Conservation (phyloP, 2,329 filamentous ascomycete species). For the Alternaria arbusti region DNA sequence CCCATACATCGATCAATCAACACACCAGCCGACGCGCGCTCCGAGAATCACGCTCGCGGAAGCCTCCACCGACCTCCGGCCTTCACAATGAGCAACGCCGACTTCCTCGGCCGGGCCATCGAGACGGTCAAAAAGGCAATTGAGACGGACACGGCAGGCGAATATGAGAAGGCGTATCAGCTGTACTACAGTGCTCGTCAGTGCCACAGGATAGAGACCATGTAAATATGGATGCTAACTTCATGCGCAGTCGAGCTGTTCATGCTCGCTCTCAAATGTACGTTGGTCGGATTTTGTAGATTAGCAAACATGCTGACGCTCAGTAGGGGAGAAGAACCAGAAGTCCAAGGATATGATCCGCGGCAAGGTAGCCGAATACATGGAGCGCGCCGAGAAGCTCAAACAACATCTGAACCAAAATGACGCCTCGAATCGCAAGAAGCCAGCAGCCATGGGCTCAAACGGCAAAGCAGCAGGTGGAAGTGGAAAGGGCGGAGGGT, state of each 20-base stretch:
- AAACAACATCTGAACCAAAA: constrained; percentile 85
- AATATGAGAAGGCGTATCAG: constrained; percentile 97
- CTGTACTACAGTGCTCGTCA: constrained; percentile 82
- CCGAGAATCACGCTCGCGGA: constrained; percentile 4
- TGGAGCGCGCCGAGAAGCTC: constrained; percentile 97
- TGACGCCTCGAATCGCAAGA: constrained; percentile 71
- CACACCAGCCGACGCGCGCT: not conserved
- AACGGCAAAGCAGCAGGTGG: constrained; percentile 72
- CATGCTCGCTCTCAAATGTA: constrained; percentile 96
- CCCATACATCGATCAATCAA: constrained; percentile 7
- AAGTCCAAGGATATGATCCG: constrained; percentile 98
- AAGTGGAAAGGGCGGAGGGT: constrained; percentile 65
- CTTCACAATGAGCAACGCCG: constrained; percentile 84
- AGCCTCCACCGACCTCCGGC: constrained; percentile 3
- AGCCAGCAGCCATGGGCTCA: constrained; percentile 72
- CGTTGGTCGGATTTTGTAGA: constrained; percentile 7
- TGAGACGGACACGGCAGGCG: constrained; percentile 90
- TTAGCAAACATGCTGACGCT: constrained; percentile 19
- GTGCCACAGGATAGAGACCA: constrained; percentile 13
- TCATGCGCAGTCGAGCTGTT: constrained; percentile 77
- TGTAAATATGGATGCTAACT: constrained; percentile 20
- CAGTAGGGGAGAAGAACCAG: constrained; percentile 86
- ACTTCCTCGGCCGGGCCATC: constrained; percentile 96
- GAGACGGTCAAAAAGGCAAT: constrained; percentile 97
- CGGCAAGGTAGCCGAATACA: constrained; percentile 93